Base-by-base conservation (phyloP, 2,329 filamentous ascomycete genomes). In the Diaporthe citrichinensis region DNA sequence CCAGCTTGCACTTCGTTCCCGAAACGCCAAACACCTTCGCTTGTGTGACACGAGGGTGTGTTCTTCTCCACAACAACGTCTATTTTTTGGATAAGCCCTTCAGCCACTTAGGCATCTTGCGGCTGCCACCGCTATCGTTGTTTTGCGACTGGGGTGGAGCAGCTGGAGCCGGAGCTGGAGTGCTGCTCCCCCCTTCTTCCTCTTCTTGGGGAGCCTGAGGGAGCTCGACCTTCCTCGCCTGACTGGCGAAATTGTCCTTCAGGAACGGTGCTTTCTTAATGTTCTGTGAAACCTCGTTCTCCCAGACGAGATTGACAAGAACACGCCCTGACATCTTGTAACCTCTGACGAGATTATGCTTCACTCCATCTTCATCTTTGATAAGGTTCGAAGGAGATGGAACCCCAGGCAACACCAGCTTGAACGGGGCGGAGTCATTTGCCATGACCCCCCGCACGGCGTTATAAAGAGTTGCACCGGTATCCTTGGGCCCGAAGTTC, bases 281-380 rank as follows among this genome's bases (percentile, higher is more conserved):
- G 15, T 88, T 85, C 1, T 85, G 80, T n/a, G 89, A 87, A 1
- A 92, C 93, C 51, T 84, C 87, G 62, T 92, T 89, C 28, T 92
- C 90, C 94, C 95, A 98, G 1, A 92, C 85, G 76, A 98, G 90
- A 76, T 93, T 96, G 58, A 98, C 86, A 12, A 98, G 86, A 44
- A 96, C 92, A 46, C 91, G 89, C 9, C 92, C 92, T 4, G 88
- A 89, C 77, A 98, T 90, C 20, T 92, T 91, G 78, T 98, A 89
- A 74, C 93, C 91, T 71, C 89, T 88, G 74, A 98, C 94, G n/a
- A 98, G 86, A 59, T 83, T 89, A 81, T 88, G 88, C 49, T 84
- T 82, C 10, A 84, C 83, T 61, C 86, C 85, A 17, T 84, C 84
- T 23, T 87, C 84, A 74, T 91, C 88, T 39, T 83, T 83, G 77